Evolutionary conservation across 768 basidiomycete genomes (phyloP), one percentile per base, ranked within the genome.

Genomic region (Xerocomus spinulosus): DNA sequence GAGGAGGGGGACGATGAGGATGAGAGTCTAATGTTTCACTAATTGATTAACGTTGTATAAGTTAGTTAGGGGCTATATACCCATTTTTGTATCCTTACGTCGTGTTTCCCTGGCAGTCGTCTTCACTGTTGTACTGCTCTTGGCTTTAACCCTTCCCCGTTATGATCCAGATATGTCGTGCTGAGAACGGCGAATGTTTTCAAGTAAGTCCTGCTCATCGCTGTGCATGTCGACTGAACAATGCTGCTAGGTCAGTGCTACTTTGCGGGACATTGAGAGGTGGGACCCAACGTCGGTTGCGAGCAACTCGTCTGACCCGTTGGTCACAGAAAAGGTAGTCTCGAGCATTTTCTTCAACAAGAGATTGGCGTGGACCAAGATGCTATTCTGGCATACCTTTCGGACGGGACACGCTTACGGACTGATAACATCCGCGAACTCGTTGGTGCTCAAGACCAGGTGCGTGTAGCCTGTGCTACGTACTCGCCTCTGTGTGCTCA

Each of bases 201-300:
- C 79, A 82, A 71, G 82, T 79, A 55, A 45, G 68, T 55, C 13
- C 2, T 29, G 8, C 24, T 47, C 21, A 24, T 57, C 26, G 39
- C 3, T 35, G 24, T 20, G 8, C 13, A 25, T 39, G 26, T 7
- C 34, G 9, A 12, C 8, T 53, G 35, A 63, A 46, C 39, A 13
- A 9, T 12, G 20, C 10, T 12, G 9, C 20, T 20, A 62, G 61
- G 79, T 83, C 46, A 81, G 82, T 64, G 78, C 79, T 37, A 75
- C 81, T 4, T 63, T 90, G 44, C 77, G 85, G 68, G 87, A 91
- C 60, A 83, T 92, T 49, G 85, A 90, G 70, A 77, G 80, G 87
- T 84, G 63, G 46, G 71, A 42, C 50, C 25, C 37, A 36, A 26
- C 40, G 17, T 45, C 41, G 37, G 47, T n/a, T 17, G 32, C 42